Percentiles rank a stretch among this genome's conserved stretches.
These are phyloP conservation scores for Copromyces sp. DNA, from an alignment of 495 filamentous ascomycete species.

Conservation along the genomic window DNA sequence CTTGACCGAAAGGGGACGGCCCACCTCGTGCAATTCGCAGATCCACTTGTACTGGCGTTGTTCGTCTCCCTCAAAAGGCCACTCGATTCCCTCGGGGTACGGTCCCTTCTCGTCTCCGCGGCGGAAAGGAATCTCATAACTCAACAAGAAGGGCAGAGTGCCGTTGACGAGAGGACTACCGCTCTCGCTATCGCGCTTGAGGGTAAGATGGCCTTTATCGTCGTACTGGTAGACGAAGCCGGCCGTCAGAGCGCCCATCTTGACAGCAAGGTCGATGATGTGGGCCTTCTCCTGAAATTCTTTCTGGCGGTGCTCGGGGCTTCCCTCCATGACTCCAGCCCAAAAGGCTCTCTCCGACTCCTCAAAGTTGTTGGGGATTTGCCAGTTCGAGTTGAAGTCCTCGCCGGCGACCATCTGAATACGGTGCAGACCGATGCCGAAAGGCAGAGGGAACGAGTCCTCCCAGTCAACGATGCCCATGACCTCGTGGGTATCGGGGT, in stretches of 20 bases:
- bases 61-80: not conserved
- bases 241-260: not conserved
- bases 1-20: not conserved
- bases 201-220: not conserved
- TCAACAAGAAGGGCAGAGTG: not conserved
- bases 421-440: constrained; percentile 23
- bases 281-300: not conserved
- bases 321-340: not conserved
- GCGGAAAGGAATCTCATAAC: not conserved
- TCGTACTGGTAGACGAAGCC: not conserved
- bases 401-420: constrained; percentile 5
- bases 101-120: not conserved
- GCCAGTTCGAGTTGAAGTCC: not conserved
- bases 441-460: constrained; percentile 18
- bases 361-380: not conserved
- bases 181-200: not conserved
- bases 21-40: not conserved
- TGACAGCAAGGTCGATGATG: not conserved
- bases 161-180: not conserved
- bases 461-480: constrained; percentile 30
- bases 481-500: constrained; percentile 21
- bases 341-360: not conserved
- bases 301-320: not conserved
- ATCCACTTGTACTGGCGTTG: not conserved
- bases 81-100: not conserved